Evolutionary conservation across 108 stramenopile genomes (phyloP).

Genomic region (Poteriospumella lacustris): DNA sequence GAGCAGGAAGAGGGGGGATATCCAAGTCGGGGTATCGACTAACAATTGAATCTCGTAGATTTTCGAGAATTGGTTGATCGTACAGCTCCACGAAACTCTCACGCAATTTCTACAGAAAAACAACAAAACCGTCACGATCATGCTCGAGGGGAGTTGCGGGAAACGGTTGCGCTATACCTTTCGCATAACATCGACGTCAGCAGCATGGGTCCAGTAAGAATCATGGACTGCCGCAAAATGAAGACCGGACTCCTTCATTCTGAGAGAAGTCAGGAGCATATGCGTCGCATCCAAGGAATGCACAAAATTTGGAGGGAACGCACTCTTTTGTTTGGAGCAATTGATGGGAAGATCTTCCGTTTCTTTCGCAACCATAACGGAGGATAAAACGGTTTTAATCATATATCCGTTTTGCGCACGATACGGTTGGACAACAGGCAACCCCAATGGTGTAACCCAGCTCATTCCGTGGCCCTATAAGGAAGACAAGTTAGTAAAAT

Average conservation of each 20-base stretch:
- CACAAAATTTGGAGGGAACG: conserved; percentile 98
- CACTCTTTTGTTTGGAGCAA: conserved; percentile 72
- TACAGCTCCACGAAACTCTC: conserved; percentile 88
- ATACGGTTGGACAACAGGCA: conserved; percentile 98
- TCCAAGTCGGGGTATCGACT: conserved; percentile 80
- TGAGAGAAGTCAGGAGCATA: conserved; percentile 95
- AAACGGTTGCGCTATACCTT: conserved; percentile 64
- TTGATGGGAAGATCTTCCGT: conserved; percentile 79
- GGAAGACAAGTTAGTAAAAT: not conserved
- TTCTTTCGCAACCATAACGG: conserved; percentile 67
- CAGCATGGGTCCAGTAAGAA: conserved; percentile 96
- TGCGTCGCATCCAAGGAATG: conserved; percentile 98
- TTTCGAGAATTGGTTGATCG: conserved; percentile 75
- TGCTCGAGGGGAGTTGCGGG: not conserved
- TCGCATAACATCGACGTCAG: conserved; percentile 94
- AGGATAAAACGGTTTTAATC: conserved; percentile 85
- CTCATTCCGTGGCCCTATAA: conserved; percentile 78
- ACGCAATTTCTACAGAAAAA: not conserved
- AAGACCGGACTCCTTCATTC: conserved; percentile 82
- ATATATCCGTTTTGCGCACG: conserved; percentile 60
- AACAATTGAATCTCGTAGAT: conserved; percentile 59
- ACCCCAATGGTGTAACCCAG: conserved; percentile 93
- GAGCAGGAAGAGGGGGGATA: conserved; percentile 82
- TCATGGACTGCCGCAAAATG: conserved; percentile 97
- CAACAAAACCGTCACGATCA: not conserved